A percentile compares a stretch with the other conserved stretches of the same genome.
Evolutionary conservation across 169 alveolate species (phyloP).

Genomic region (Plasmodium inui): DNA sequence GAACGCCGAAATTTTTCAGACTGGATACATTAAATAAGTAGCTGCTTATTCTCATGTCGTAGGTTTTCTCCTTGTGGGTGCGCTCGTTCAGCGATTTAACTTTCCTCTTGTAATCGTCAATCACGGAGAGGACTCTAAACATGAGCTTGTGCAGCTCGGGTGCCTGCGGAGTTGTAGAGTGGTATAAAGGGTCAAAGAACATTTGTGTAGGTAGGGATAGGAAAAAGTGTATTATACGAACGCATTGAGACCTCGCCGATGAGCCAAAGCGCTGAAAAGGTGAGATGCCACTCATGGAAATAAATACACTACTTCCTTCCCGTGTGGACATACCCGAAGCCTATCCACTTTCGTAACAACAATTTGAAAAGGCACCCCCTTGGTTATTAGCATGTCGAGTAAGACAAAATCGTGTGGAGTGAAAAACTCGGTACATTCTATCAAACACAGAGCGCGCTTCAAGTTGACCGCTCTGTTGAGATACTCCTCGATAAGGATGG

Average conservation of each 20-base stretch:
- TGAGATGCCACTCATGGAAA: neutral
- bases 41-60: slow-evolving; percentile 59
- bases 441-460: slow-evolving; percentile 83
- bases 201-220: neutral
- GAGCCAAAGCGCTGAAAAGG: neutral
- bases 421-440: slow-evolving; percentile 85
- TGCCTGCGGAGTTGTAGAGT: slow-evolving; percentile 7
- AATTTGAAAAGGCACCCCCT: slow-evolving; percentile 84
- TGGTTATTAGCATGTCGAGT: slow-evolving; percentile 85
- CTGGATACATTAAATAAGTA: slow-evolving; percentile 64
- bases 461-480: slow-evolving; percentile 75
- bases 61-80: neutral
- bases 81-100: slow-evolving; percentile 25
- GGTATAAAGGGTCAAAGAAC: neutral
- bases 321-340: slow-evolving; percentile 67
- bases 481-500: slow-evolving; percentile 37
- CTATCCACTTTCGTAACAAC: slow-evolving; percentile 87
- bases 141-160: slow-evolving; percentile 44
- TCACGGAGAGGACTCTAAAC: slow-evolving; percentile 30
- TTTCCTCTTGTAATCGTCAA: slow-evolving; percentile 58
- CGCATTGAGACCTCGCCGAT: neutral
- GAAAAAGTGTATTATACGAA: neutral
- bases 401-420: slow-evolving; percentile 81
- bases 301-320: neutral
- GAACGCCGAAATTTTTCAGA: slow-evolving; percentile 58